Conservation (phyloP, 192 early-diverging fungal genomes). For the Entomortierella lignicola region DNA sequence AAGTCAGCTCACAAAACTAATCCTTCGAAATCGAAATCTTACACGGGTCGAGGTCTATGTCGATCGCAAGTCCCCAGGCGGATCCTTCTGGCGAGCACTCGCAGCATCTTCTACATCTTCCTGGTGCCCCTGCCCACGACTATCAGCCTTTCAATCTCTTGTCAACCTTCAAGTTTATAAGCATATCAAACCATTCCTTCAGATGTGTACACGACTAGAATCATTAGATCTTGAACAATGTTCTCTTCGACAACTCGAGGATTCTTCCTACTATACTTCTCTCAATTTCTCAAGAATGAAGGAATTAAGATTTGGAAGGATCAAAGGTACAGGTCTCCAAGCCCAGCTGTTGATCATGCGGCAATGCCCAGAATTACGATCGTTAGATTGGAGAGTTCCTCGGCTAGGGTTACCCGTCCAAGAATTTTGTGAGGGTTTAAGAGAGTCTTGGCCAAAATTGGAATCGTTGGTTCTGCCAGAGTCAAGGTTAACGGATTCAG, state of each 20-base stretch:
- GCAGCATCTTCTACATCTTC: neutral
- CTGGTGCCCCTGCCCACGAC: conserved; percentile 1
- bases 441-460: conserved; percentile 13
- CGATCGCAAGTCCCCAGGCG: conserved; percentile 20
- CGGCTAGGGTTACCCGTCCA: conserved; percentile 29
- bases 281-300: conserved; percentile 20
- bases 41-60: conserved; percentile 28
- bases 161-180: conserved; percentile 25
- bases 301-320: conserved; percentile 21
- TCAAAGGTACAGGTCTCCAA: conserved; percentile 5
- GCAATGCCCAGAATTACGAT: conserved; percentile 20
- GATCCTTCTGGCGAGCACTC: conserved; percentile 36
- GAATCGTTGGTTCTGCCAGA: conserved; percentile 14
- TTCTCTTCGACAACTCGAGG: conserved; percentile 15
- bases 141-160: conserved; percentile 25
- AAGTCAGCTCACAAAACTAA: conserved; percentile 6
- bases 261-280: neutral
- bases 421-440: conserved; percentile 25
- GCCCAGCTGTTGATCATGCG: conserved; percentile 17
- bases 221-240: conserved; percentile 28
- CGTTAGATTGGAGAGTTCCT: conserved; percentile 32
- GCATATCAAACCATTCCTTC: conserved; percentile 23
- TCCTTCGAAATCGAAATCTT: conserved; percentile 27
- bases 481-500: conserved; percentile 15
- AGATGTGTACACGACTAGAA: conserved; percentile 31